A percentile compares a stretch with the other conserved stretches of the same genome.
These are phyloP conservation scores for Austroboletus eburneus DNA, from an alignment of 768 basidiomycete species.

Conservation along the genomic window DNA sequence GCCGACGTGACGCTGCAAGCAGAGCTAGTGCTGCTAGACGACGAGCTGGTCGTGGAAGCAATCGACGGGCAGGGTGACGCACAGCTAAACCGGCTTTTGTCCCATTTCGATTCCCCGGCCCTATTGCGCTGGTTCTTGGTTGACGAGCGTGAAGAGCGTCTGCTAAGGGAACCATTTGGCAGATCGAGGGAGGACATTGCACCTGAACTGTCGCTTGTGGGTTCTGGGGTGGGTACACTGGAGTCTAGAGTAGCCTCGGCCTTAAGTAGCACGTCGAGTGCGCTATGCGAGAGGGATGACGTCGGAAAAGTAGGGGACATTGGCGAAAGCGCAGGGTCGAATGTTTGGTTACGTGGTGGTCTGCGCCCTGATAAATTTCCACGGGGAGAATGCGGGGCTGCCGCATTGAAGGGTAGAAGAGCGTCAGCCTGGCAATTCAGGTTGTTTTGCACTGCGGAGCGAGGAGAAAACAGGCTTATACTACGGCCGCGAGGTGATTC, in stretches of 20 bases:
- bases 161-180: conserved; percentile 21
- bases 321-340: conserved; percentile 20
- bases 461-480: conserved; percentile 31
- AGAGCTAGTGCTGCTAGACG: conserved; percentile 23
- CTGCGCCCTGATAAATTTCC: conserved; percentile 21
- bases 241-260: conserved; percentile 20
- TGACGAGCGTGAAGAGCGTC: conserved; percentile 30
- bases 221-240: conserved; percentile 15
- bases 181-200: conserved; percentile 26
- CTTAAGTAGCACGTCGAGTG: conserved; percentile 33
- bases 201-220: conserved; percentile 13
- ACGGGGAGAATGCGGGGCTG: conserved; percentile 27
- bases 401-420: conserved; percentile 30
- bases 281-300: conserved; percentile 30
- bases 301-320: conserved; percentile 25
- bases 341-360: conserved; percentile 21
- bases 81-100: conserved; percentile 28
- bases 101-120: conserved; percentile 24
- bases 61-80: conserved; percentile 29
- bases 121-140: conserved; percentile 23
- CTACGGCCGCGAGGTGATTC: conserved; percentile 31
- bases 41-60: conserved; percentile 16
- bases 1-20: conserved; percentile 25
- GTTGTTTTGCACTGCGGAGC: conserved; percentile 22
- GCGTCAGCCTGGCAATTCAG: conserved; percentile 16